Evolutionary conservation across 2,329 filamentous ascomycete species (phyloP).

Genomic region (Colletotrichum kahawae): DNA sequence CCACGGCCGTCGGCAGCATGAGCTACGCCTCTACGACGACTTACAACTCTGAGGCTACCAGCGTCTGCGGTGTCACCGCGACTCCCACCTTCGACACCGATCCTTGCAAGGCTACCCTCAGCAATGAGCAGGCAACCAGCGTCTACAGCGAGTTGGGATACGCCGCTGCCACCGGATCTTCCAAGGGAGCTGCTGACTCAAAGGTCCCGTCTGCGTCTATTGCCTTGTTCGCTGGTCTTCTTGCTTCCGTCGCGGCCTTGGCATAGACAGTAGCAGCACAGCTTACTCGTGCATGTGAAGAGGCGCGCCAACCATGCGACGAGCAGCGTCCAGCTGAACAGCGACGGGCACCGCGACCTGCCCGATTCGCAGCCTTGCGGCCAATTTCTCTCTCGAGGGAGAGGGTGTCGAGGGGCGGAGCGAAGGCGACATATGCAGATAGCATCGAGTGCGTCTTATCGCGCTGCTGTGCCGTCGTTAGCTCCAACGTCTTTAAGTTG

Average conservation of each 20-base stretch:
- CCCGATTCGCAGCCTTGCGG: not conserved
- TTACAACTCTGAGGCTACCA: conserved; percentile 16
- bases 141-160: conserved; percentile 17
- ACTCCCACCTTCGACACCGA: conserved; percentile 15
- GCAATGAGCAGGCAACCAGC: conserved; percentile 17
- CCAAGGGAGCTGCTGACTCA: not conserved
- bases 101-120: conserved; percentile 15
- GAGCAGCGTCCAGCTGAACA: not conserved
- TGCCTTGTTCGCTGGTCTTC: not conserved
- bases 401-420: not conserved
- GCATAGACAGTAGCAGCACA: not conserved
- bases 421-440: not conserved
- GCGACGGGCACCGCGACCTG: not conserved
- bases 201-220: not conserved
- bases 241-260: not conserved
- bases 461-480: not conserved
- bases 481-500: not conserved
- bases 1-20: conserved; percentile 8
- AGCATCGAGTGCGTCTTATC: not conserved
- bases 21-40: conserved; percentile 20
- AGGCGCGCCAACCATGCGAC: not conserved
- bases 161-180: conserved; percentile 8
- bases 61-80: conserved; percentile 19
- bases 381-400: not conserved
- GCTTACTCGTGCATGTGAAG: not conserved